Percentiles rank a stretch among this genome's conserved stretches.
Evolutionary conservation across 257 asterid species (phyloP).

Genomic region (Prunella vulgaris): DNA sequence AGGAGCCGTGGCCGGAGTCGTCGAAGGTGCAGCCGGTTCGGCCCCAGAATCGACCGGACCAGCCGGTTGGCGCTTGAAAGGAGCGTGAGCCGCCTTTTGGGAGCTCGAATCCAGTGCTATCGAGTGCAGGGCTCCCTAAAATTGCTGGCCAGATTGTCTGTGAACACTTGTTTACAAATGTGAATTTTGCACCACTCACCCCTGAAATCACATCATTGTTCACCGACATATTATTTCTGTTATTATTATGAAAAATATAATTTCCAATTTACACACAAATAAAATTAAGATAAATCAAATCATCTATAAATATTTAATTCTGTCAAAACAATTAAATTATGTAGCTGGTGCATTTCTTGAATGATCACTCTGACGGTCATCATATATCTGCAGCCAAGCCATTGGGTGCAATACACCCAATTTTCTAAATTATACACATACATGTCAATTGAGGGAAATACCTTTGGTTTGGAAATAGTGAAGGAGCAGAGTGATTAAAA

Average conservation of each 20-base stretch:
- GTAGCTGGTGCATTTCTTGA: not conserved
- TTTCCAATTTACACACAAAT: too few species aligned
- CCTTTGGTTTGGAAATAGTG: slow-evolving; percentile 25
- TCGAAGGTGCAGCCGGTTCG: slow-evolving; percentile 66
- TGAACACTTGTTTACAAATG: slow-evolving; percentile 62
- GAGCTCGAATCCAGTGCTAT: slow-evolving; percentile 68
- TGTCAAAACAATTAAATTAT: not conserved
- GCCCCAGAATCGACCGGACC: slow-evolving; percentile 90
- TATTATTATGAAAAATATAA: too few species aligned
- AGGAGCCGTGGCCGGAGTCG: slow-evolving; percentile 45
- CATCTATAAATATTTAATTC: too few species aligned
- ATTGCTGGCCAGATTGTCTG: slow-evolving; percentile 76
- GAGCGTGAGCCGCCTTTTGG: slow-evolving; percentile 44
- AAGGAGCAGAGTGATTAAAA: slow-evolving; percentile 21
- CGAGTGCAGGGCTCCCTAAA: slow-evolving; percentile 47
- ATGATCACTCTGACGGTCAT: not conserved
- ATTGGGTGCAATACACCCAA: not conserved
- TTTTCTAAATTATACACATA: too few species aligned
- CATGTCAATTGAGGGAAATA: not conserved
- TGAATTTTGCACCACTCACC: slow-evolving; percentile 44
- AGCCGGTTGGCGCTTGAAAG: slow-evolving; percentile 65
- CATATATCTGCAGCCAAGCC: not conserved
- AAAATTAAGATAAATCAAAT: not conserved
- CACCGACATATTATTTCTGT: not conserved
- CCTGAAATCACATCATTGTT: slow-evolving; percentile 16